Conservation (phyloP, 1,284 basidiomycete species). For the Cryptococcus sp. region DNA sequence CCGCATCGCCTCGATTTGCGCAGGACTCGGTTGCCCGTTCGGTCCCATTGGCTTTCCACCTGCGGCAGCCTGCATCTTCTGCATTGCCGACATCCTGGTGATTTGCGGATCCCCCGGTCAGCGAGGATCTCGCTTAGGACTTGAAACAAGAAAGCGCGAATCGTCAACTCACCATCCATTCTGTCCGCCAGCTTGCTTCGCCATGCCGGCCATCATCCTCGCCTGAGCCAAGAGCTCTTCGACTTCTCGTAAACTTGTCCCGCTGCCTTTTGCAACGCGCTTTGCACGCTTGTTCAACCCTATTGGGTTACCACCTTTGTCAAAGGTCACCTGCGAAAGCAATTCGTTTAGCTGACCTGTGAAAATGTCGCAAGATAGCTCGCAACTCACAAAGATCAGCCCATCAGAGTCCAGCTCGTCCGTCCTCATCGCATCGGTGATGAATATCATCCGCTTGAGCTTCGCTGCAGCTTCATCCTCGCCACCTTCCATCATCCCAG, state of each 20-base stretch:
- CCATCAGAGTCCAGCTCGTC: constrained; percentile 96
- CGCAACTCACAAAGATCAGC: constrained; percentile 66
- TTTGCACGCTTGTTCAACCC: constrained; percentile 82
- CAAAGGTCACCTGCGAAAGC: constrained; percentile 60
- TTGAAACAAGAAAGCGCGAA: not conserved
- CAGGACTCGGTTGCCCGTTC: constrained; percentile 82
- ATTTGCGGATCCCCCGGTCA: not conserved
- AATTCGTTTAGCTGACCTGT: not conserved
- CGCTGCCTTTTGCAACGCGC: constrained; percentile 88
- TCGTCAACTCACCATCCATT: constrained; percentile 79
- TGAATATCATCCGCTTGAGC: constrained; percentile 98
- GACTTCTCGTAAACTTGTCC: constrained; percentile 95
- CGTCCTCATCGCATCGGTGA: constrained; percentile 96
- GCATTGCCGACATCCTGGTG: constrained; percentile 76
- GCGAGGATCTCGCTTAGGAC: not conserved
- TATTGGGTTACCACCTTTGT: constrained; percentile 78
- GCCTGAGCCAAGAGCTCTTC: constrained; percentile 95
- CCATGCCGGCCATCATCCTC: constrained; percentile 96
- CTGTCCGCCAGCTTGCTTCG: constrained; percentile 95
- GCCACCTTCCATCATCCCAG: constrained; percentile 82
- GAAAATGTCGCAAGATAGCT: not conserved
- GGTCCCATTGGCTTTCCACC: constrained; percentile 80
- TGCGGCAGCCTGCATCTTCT: constrained; percentile 83
- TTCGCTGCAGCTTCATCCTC: constrained; percentile 81
- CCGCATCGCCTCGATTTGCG: constrained; percentile 91